Percentiles rank a stretch among this genome's conserved stretches.
phyloP scores from a whole-genome alignment of 495 filamentous ascomycete species.

The Penicillium desertorum region DNA sequence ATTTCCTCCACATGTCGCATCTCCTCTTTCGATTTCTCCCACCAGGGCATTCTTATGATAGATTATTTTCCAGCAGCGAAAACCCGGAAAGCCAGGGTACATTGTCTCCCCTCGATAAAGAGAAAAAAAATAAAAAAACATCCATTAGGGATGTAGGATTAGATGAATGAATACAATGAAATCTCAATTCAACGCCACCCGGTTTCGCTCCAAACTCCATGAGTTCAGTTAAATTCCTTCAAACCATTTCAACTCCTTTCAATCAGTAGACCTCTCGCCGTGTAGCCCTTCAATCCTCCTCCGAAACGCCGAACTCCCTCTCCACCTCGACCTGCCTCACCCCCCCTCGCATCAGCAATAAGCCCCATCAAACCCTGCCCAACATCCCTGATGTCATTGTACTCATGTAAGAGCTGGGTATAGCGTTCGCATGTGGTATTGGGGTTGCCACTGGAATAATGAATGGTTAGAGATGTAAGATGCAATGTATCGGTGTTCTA shows the following conservation, averaged over 20 bases:
- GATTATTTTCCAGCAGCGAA: not conserved
- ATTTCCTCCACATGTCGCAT: conserved; percentile 1
- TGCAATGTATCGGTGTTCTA: not conserved
- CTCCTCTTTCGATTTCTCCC: not conserved
- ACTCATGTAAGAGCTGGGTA: conserved; percentile 67
- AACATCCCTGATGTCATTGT: conserved; percentile 78
- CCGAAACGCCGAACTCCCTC: conserved; percentile 52
- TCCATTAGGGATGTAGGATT: not conserved
- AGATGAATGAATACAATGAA: conserved; percentile 13
- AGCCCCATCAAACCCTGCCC: conserved; percentile 71
- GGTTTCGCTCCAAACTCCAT: not conserved
- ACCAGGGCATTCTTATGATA: not conserved
- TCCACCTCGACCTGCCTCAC: conserved; percentile 62
- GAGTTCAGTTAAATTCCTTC: not conserved
- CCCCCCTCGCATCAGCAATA: conserved; percentile 69
- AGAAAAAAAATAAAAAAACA: not conserved
- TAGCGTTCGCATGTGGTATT: conserved; percentile 57
- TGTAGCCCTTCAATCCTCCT: conserved; percentile 32
- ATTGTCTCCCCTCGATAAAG: not conserved
- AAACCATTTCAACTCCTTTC: not conserved
- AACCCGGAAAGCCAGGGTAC: not conserved
- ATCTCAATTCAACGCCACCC: not conserved
- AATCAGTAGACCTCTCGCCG: not conserved
- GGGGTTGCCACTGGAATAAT: conserved; percentile 29
- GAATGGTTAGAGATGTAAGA: conserved; percentile 1